Evolutionary conservation across 192 early-diverging fungal species (phyloP), one percentile per base, ranked within the genome.

Genomic region (Coemansia sp.): DNA sequence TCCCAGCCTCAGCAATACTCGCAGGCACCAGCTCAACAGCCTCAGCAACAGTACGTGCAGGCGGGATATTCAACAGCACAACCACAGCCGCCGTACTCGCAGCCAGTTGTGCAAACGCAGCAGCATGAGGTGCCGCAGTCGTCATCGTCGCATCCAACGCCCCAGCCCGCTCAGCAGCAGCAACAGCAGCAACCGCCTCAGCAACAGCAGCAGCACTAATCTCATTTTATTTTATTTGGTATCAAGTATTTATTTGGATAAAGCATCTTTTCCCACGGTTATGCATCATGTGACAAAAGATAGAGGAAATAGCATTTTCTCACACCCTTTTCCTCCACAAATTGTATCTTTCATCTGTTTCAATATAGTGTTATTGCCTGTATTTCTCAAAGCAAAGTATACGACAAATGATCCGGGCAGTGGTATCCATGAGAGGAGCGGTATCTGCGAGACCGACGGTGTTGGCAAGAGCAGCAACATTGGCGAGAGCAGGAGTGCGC

Each of bases 61-160:
- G 9, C 46, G 2, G 46, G 42, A 37, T n/a, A 44, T 0, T 44
- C 50, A 37, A 18, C 14, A 8, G 31, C 28, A 38, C 58, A 67
- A 34, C 25, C 58, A n/a, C 64, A 66, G 64, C 57, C 56, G 24
- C 50, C 64, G 28, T 63, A 63, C 31, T 63, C 61, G 36, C 64
- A 67, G 18, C 57, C 65, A 23, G 63, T 49, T 18, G 46, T 17
- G n/a, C 59, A 60, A 31, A 18, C 55, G 5, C 64, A 58, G 44
- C 47, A 65, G 44, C 63, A 59, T 25, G 9, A 28, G 1, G 47
- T 37, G 17, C 50, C 20, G 58, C 65, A 67, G 60, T 53, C 55
- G 21, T 31, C 56, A n/a, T 51, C 63, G 11, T 58, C 56, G 36
- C 56, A 66, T 12, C 65, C 65, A 2, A 38, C 49, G 0, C 26